Evolutionary conservation across 2,329 filamentous ascomycete genomes (phyloP).

Genomic region (Neonectria sp.): DNA sequence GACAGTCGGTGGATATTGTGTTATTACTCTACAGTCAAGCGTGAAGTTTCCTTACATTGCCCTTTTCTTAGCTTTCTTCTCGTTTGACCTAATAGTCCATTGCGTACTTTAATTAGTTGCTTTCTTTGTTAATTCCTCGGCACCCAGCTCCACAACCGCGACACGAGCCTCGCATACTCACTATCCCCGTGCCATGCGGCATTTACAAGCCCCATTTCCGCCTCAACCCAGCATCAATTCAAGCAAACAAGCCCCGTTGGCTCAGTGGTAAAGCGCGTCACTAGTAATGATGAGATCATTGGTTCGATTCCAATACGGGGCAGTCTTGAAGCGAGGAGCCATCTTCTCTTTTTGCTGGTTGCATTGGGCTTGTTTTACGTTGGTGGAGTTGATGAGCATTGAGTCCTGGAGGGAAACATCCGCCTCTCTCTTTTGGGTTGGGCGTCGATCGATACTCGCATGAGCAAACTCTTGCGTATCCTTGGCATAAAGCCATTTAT

Average conservation of each 20-base stretch:
- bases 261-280: slow-evolving; percentile 39
- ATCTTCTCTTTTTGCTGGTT: slow-evolving; percentile 7
- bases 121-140: too few species aligned
- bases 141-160: neutral
- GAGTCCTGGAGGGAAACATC: too few species aligned
- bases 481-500: neutral
- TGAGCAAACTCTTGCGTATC: neutral
- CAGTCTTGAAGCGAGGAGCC: neutral
- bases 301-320: slow-evolving; percentile 39
- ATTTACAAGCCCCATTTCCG: slow-evolving; percentile 6
- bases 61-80: neutral
- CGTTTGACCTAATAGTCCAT: neutral
- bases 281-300: slow-evolving; percentile 39
- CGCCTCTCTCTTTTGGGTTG: neutral
- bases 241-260: slow-evolving; percentile 31
- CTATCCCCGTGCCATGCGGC: neutral
- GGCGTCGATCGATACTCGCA: neutral
- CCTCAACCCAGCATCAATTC: neutral
- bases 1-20: too few species aligned
- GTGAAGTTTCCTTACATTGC: too few species aligned
- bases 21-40: too few species aligned
- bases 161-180: neutral
- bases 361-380: neutral
- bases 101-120: too few species aligned
- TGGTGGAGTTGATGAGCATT: neutral